These are phyloP conservation scores for Echeveria elegans DNA, from an alignment of 164 flowering plant genomes.

Conservation along the genomic window DNA sequence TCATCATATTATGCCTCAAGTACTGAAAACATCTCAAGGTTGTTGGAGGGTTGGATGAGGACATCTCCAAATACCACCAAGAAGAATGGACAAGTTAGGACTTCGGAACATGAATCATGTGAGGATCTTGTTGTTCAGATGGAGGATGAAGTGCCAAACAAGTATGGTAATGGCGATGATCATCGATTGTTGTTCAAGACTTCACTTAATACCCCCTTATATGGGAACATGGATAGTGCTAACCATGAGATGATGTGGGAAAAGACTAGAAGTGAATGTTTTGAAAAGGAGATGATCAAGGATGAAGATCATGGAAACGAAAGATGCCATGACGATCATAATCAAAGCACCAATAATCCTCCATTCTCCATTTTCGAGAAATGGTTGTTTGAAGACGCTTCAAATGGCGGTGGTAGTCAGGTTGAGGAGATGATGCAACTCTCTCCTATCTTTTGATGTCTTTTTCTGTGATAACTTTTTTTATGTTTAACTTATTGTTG, in stretches of 20 bases:
- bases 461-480: not conserved
- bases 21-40: constrained; percentile 78
- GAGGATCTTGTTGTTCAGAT: not conserved
- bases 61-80: constrained; percentile 22
- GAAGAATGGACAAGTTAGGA: constrained; percentile 2
- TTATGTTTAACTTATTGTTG: not conserved
- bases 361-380: constrained; percentile 49
- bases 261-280: not conserved
- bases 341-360: constrained; percentile 14
- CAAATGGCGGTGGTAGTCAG: constrained; percentile 22
- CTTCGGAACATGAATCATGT: constrained; percentile 4
- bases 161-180: not conserved
- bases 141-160: constrained; percentile 2
- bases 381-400: constrained; percentile 52
- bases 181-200: not conserved
- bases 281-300: constrained; percentile 1
- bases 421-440: constrained; percentile 51
- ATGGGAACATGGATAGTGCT: constrained; percentile 3
- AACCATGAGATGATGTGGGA: constrained; percentile 2
- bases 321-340: not conserved
- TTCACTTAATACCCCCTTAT: not conserved
- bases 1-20: constrained; percentile 64
- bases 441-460: constrained; percentile 41
- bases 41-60: constrained; percentile 87
- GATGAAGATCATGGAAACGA: constrained; percentile 17